Evolutionary conservation across 1,139 yeast genomes (phyloP), one percentile per base, ranked within the genome.

Genomic region (Kodamaea sp.): DNA sequence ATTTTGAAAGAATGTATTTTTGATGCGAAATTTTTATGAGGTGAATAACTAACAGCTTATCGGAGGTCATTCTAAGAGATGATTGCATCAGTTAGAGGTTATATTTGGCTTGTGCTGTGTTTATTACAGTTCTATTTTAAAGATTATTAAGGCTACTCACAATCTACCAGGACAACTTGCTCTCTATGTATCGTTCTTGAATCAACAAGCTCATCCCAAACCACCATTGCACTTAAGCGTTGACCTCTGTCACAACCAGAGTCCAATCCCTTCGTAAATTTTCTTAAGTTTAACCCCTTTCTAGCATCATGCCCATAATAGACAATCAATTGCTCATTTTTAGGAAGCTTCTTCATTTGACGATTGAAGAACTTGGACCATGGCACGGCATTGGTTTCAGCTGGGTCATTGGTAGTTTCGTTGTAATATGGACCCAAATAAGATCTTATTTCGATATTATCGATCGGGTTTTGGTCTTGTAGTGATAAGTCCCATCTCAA

Each of bases 251-350:
- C 85, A 63, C 97, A 90, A 2, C 86, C 86, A 8, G 87, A 69
- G 56, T 90, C 97, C 31, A 90, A 63, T 0, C 97, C 97, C 51
- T 75, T 79, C 4, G 95, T 72, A 58, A 69, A 87, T 44, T 75
- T 73, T 47, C 76, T 74, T 37, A 83, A 49, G 41, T 76, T 79
- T 35, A 90, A 72, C 0, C 97, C 96, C 41, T 81, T 67, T 40
- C 79, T 71, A 4, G 97, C 95, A 58, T 86, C 95, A 55, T 90
- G 97, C 1, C 97, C 97, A 56, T 90, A 90, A 52, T 78, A 80
- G 1, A 88, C 90, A n/a, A 77, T 75, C 30, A 46, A 36, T 5
- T 55, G 41, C 1, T 61, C 55, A n/a, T 34, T 39, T 25, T 27
- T 47, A 6, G 58, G 44, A 7, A 54, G 45, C 22, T 55, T 54